These are phyloP conservation scores for Psilocybe subaeruginosa DNA, from an alignment of 768 basidiomycete species.

Conservation along the genomic window DNA sequence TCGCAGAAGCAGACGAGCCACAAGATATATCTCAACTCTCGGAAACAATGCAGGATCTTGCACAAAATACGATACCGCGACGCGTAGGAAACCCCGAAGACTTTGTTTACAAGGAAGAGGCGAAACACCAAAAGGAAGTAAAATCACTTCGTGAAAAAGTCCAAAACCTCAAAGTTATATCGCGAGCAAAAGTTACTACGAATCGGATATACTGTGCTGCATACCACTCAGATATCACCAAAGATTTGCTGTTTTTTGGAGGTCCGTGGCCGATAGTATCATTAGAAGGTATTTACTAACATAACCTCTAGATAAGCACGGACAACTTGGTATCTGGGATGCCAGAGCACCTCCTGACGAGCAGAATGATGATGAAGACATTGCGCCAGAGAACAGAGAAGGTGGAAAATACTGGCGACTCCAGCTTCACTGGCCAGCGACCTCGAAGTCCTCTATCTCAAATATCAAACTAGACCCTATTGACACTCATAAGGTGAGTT, in stretches of 20 bases:
- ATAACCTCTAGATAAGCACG: constrained; percentile 68
- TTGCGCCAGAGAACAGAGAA: constrained; percentile 45
- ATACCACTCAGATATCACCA: constrained; percentile 79
- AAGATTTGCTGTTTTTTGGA: constrained; percentile 88
- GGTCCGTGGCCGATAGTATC: constrained; percentile 40
- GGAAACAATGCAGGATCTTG: constrained; percentile 42
- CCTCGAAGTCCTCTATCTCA: constrained; percentile 78
- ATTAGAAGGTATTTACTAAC: not conserved
- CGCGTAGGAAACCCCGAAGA: constrained; percentile 50
- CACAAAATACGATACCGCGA: constrained; percentile 38
- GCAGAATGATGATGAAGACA: constrained; percentile 65
- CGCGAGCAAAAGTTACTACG: constrained; percentile 80
- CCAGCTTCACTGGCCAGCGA: constrained; percentile 85
- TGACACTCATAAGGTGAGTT: constrained; percentile 69
- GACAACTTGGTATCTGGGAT: constrained; percentile 86
- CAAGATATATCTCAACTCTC: constrained; percentile 52
- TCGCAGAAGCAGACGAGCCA: constrained; percentile 54
- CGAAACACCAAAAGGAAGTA: constrained; percentile 50
- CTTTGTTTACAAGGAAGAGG: constrained; percentile 51
- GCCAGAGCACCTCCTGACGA: constrained; percentile 73
- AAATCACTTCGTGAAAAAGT: constrained; percentile 58
- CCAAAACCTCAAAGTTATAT: constrained; percentile 60
- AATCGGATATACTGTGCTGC: constrained; percentile 77
- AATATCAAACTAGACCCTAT: constrained; percentile 77
- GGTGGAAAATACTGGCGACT: constrained; percentile 81